Percentiles rank a stretch among this genome's conserved stretches.
phyloP scores from a whole-genome alignment of 2,329 filamentous ascomycete species.

The Aspergillus sp. region DNA sequence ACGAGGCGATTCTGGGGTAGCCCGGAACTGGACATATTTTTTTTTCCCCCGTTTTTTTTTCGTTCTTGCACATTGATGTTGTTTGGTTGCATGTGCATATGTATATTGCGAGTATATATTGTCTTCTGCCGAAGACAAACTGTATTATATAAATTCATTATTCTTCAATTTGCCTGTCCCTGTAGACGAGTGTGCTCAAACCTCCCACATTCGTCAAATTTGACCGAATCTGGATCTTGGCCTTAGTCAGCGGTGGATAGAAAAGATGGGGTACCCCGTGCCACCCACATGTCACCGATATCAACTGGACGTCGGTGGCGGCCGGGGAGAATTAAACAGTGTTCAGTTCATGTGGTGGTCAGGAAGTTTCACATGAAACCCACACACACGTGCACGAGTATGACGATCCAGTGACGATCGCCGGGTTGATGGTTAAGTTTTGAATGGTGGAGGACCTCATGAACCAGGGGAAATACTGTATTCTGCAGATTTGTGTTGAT shows the following conservation, averaged over 20 bases:
- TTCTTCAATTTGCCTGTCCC: too few species aligned
- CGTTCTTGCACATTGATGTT: background rate
- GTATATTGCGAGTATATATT: too few species aligned
- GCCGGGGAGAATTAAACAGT: background rate
- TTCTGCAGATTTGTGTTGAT: too few species aligned
- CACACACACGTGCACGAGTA: background rate
- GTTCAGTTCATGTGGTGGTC: background rate
- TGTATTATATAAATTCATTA: too few species aligned
- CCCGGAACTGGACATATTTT: background rate
- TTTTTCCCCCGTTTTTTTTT: background rate
- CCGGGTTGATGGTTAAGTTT: background rate
- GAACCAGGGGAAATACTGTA: too few species aligned
- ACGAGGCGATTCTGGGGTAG: conserved; percentile 9
- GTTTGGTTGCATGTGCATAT: too few species aligned
- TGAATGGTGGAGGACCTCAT: too few species aligned
- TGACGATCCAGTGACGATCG: background rate
- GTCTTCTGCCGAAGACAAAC: too few species aligned
- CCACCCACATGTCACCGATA: background rate
- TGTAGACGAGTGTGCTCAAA: too few species aligned
- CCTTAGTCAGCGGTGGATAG: too few species aligned
- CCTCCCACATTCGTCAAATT: too few species aligned
- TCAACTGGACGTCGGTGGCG: background rate
- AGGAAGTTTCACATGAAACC: background rate
- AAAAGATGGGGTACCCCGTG: background rate
- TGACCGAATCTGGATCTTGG: too few species aligned